Evolutionary conservation across 768 basidiomycete genomes (phyloP).

Genomic region (Boletus subcaerulescens): DNA sequence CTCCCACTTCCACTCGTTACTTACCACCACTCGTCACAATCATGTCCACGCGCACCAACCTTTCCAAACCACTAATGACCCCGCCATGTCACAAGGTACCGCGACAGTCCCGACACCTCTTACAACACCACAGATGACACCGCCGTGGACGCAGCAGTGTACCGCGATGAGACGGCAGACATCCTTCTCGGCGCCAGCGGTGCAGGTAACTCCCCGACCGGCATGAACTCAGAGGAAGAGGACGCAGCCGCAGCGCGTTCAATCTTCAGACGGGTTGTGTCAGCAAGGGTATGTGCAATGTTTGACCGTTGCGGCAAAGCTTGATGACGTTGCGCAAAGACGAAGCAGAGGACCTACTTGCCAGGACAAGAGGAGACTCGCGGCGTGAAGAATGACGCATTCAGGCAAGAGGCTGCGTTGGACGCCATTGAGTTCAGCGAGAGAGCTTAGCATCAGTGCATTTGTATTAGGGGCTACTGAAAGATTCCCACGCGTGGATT

Average conservation of each 20-base stretch:
- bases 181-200: background rate
- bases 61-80: no score
- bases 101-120: background rate
- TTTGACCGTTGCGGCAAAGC: background rate
- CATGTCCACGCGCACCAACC: background rate
- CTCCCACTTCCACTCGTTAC: no score
- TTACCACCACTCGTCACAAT: background rate
- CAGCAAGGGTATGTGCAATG: background rate
- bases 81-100: no score
- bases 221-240: background rate
- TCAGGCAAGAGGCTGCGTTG: constrained; percentile 23
- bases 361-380: constrained; percentile 17
- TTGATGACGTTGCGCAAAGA: background rate
- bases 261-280: background rate
- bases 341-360: constrained; percentile 20
- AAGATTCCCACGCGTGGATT: background rate
- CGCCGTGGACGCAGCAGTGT: background rate
- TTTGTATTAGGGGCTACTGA: background rate
- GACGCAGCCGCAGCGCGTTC: background rate
- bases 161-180: background rate
- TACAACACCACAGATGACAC: background rate
- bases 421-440: constrained; percentile 6
- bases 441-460: background rate
- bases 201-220: background rate
- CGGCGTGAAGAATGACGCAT: constrained; percentile 22